These are phyloP conservation scores for Apiospora kogelbergensis DNA, from an alignment of 2,329 filamentous ascomycete genomes.

Conservation along the genomic window DNA sequence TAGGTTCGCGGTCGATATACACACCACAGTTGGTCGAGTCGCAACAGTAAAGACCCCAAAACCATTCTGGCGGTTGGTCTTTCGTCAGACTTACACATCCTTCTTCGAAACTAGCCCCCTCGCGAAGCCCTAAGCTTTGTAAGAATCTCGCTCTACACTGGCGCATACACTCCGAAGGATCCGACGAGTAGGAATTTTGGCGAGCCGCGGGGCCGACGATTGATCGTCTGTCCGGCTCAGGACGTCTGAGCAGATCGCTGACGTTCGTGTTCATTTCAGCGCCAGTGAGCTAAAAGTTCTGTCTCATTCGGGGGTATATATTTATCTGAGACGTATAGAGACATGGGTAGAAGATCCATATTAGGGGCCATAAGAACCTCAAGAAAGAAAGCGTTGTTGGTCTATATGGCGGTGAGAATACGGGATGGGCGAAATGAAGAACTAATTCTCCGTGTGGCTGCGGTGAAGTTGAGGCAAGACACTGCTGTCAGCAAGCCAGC, in stretches of 20 bases:
- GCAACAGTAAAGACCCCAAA: slow-evolving; percentile 53
- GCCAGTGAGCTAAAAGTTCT: neutral
- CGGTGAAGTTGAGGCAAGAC: slow-evolving; percentile 17
- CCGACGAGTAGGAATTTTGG: neutral
- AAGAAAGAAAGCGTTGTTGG: slow-evolving; percentile 15
- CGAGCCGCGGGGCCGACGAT: neutral
- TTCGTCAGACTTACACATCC: slow-evolving; percentile 25
- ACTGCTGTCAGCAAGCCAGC: slow-evolving; percentile 16
- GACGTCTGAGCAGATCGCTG: neutral
- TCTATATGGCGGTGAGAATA: neutral
- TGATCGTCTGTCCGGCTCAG: neutral
- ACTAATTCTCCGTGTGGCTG: slow-evolving; percentile 18
- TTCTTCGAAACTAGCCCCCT: slow-evolving; percentile 18
- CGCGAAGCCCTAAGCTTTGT: slow-evolving; percentile 11
- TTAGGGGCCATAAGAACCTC: neutral
- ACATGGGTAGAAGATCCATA: neutral
- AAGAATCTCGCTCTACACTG: neutral
- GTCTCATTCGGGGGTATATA: slow-evolving; percentile 6
- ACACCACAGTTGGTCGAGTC: slow-evolving; percentile 52
- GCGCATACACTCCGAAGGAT: neutral
- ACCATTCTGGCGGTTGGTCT: slow-evolving; percentile 25
- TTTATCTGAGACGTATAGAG: slow-evolving; percentile 10
- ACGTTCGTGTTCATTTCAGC: neutral
- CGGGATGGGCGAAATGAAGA: slow-evolving; percentile 25
- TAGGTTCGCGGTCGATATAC: slow-evolving; percentile 25